Evolutionary conservation across 2,329 filamentous ascomycete species (phyloP), one percentile per base, ranked within the genome.

Genomic region (Leptographium flavum): DNA sequence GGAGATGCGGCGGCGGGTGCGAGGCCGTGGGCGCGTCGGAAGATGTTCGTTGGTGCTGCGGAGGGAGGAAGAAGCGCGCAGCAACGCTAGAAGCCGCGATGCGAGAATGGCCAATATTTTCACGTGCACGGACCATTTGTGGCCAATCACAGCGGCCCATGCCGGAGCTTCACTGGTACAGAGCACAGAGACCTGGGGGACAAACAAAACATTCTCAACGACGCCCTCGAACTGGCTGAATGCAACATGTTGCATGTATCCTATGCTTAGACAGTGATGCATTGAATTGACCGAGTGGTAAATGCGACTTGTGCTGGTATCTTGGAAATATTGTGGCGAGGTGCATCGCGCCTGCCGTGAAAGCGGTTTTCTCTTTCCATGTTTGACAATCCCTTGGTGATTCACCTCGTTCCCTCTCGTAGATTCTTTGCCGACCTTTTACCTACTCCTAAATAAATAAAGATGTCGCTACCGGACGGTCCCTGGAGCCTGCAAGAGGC

Each of bases 81-180:
- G 45, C 43, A 45, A 43, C 49, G 47, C 49, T 51, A 49, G 46
- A 35, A 32, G 40, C 46, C 49, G 51, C 49, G 49, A 51, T 42
- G 22, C 21, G 23, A 47, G 44, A 49, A 47, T 49, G 43, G 45
- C 48, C 42, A 37, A 17, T 37, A 36, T 44, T 47, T 43, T 43
- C 37, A 28, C 4, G 30, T 10, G 41, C 45, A 47, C 44, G 39
- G 38, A 32, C 35, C 46, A 43, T 15, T 5, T 14, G 15, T 27
- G 25, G 39, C 47, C 45, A 50, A 50, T 50, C 39, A 48, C 6
- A 36, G 31, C 17, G n/a, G 5, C n/a, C 27, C n/a, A n/a, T n/a
- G n/a, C n/a, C n/a, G n/a, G n/a, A n/a, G n/a, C n/a, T n/a, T n/a
- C n/a, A n/a, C n/a, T n/a, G n/a, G n/a, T n/a, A n/a, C n/a, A n/a